phyloP scores from a whole-genome alignment of 2,329 filamentous ascomycete species.

The Endothia cerciana region DNA sequence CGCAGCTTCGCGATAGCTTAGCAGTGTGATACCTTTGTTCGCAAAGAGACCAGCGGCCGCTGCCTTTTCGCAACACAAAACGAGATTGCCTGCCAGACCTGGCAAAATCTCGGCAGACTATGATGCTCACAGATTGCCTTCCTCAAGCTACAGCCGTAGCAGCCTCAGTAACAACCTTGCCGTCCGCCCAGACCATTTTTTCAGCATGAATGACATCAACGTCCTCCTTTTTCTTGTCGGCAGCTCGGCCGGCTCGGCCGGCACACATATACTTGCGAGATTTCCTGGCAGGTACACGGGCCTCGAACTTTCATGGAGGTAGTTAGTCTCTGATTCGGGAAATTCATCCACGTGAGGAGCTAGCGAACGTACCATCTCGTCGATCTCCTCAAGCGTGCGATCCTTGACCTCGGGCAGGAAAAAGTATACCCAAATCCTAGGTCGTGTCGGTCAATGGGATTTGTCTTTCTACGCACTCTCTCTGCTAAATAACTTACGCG shows the following conservation, averaged over 20 bases:
- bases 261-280: constrained; percentile 44
- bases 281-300: constrained; percentile 45
- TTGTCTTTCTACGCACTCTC: background rate
- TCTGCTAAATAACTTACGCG: constrained; percentile 31
- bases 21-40: background rate
- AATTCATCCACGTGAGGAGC: no score
- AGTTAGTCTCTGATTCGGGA: constrained; percentile 19
- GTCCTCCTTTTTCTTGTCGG: constrained; percentile 24
- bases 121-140: background rate
- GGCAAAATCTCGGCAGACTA: background rate
- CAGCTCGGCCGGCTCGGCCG: constrained; percentile 24
- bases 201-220: constrained; percentile 26
- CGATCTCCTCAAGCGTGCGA: constrained; percentile 57
- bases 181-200: constrained; percentile 22
- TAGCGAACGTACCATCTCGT: constrained; percentile 51
- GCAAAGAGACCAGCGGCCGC: background rate
- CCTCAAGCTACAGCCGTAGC: constrained; percentile 11
- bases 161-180: constrained; percentile 19
- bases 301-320: constrained; percentile 37
- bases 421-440: constrained; percentile 46
- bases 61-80: background rate
- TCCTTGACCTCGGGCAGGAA: constrained; percentile 59
- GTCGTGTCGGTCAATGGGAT: background rate
- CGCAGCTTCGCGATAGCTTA: background rate
- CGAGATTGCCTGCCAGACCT: background rate